phyloP scores from a whole-genome alignment of 2,329 filamentous ascomycete species.

The Fusarium robinianum region DNA sequence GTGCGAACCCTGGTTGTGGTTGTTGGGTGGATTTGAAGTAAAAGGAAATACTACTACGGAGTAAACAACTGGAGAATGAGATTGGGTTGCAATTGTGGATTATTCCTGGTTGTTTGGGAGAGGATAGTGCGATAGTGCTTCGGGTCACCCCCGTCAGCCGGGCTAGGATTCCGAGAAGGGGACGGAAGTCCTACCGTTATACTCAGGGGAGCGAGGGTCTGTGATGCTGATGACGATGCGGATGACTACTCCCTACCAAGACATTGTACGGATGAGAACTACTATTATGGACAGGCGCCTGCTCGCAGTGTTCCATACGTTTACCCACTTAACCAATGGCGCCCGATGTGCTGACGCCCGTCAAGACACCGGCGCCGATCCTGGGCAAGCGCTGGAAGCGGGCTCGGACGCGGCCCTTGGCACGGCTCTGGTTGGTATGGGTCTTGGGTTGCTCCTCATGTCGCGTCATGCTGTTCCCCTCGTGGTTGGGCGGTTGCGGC shows the following conservation, averaged over 20 bases:
- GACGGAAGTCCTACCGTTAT: too few relatives aligned
- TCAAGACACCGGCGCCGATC: conserved; percentile 10
- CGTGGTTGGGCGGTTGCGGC: conserved; percentile 9
- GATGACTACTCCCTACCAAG: too few relatives aligned
- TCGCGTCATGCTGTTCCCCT: conserved; percentile 9
- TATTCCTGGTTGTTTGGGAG: conserved; percentile 13
- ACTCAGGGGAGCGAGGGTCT: too few relatives aligned
- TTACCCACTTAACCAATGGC: conserved; percentile 6
- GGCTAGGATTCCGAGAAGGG: conserved; percentile 10
- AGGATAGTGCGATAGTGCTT: too few relatives aligned
- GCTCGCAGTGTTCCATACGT: background rate
- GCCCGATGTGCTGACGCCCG: conserved; percentile 2
- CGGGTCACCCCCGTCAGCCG: conserved; percentile 13
- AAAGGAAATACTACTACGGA: conserved; percentile 1
- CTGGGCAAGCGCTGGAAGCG: conserved; percentile 10
- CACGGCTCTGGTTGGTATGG: conserved; percentile 11
- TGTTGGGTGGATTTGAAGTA: too few relatives aligned
- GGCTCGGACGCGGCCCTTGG: conserved; percentile 1
- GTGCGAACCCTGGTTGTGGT: too few relatives aligned
- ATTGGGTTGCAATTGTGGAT: conserved; percentile 23
- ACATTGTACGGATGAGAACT: too few relatives aligned
- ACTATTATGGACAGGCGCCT: too few relatives aligned
- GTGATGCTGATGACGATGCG: too few relatives aligned
- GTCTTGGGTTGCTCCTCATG: conserved; percentile 1
- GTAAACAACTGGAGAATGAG: conserved; percentile 10